Base-by-base conservation (phyloP, 2,329 filamentous ascomycete species). In the Huntiella decipiens region DNA sequence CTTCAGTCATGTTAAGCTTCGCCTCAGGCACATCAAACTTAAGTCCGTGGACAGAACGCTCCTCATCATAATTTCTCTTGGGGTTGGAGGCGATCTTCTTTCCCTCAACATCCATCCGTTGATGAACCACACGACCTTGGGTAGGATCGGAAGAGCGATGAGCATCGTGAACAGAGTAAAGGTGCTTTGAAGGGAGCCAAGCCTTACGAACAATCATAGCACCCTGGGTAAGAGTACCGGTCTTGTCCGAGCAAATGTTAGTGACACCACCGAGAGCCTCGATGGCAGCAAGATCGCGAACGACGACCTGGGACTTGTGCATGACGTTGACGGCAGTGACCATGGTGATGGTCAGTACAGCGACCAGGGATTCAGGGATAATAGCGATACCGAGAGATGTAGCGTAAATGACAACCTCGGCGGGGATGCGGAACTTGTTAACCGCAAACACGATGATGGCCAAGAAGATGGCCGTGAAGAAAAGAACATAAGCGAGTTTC, bases 401-500 rank as follows among this genome's bases (percentile, higher is more conserved):
- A 31, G 69, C 71, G 51, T 73, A 74, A 49, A 74, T 70, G 49
- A 74, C 63, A 51, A 73, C 69, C 50, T 74, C 68, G 33, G 66
- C 64, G 37, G 63, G 59, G 44, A 68, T 58, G 38, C 66, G 53
- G 54, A 72, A 74, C 50, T 66, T 64, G 54, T 73, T 74, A 44
- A 70, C 71, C 0, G 63, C 70, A 55, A 75, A 74, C 8, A 75
- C 71, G 38, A 75, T 66, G 47, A 74, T 64, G 22, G 71, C 71
- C 22, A 74, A 61, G 15, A 73, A 55, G 8, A 74, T 58, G n/a
- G 71, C 83, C 50, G 82, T 77, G 40, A 71, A 76, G 56, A 88
- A 86, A 2, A 91, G 72, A 5, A 82, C 63, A 47, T 86, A 79
- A 8, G 83, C 83, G 50, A 91, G 68, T 54, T 82, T 81, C 50